Conservation (phyloP, 805 yeast genomes). For the Candida khao-thaluensis region DNA sequence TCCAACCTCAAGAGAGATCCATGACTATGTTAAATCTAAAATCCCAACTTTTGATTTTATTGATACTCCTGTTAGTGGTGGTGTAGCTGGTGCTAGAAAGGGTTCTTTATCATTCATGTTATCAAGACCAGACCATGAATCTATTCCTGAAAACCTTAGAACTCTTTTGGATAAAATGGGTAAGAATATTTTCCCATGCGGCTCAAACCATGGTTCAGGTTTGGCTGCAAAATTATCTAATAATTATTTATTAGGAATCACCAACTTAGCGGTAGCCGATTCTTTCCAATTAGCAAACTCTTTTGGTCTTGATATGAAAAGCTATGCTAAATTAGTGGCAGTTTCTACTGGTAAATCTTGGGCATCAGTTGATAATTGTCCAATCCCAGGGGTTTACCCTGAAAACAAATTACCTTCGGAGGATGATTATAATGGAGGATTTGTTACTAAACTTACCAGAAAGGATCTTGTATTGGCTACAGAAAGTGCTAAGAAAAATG, state of each 20-base stretch:
- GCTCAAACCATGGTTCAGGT: slow-evolving; percentile 48
- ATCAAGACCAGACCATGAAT: slow-evolving; percentile 32
- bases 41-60: slow-evolving; percentile 43
- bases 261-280: slow-evolving; percentile 54
- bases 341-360: slow-evolving; percentile 54
- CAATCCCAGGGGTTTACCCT: slow-evolving; percentile 47
- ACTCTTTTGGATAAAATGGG: slow-evolving; percentile 45
- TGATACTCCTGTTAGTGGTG: slow-evolving; percentile 59
- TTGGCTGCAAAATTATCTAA: slow-evolving; percentile 55
- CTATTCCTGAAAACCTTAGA: slow-evolving; percentile 31
- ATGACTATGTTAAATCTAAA: slow-evolving; percentile 30
- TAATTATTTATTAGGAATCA: slow-evolving; percentile 52
- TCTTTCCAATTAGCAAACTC: slow-evolving; percentile 53
- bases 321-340: slow-evolving; percentile 49
- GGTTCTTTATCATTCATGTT: slow-evolving; percentile 55
- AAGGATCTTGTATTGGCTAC: slow-evolving; percentile 46
- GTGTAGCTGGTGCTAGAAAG: slow-evolving; percentile 52
- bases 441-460: slow-evolving; percentile 46
- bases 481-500: slow-evolving; percentile 31
- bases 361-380: slow-evolving; percentile 56
- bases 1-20: slow-evolving; percentile 43
- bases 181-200: slow-evolving; percentile 47
- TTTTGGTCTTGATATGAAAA: slow-evolving; percentile 46
- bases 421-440: slow-evolving; percentile 47
- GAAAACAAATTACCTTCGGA: slow-evolving; percentile 44